A percentile compares a stretch with the other conserved stretches of the same genome.
These are phyloP conservation scores for Cerrena zonata DNA, from an alignment of 1,284 basidiomycete genomes.

Conservation along the genomic window DNA sequence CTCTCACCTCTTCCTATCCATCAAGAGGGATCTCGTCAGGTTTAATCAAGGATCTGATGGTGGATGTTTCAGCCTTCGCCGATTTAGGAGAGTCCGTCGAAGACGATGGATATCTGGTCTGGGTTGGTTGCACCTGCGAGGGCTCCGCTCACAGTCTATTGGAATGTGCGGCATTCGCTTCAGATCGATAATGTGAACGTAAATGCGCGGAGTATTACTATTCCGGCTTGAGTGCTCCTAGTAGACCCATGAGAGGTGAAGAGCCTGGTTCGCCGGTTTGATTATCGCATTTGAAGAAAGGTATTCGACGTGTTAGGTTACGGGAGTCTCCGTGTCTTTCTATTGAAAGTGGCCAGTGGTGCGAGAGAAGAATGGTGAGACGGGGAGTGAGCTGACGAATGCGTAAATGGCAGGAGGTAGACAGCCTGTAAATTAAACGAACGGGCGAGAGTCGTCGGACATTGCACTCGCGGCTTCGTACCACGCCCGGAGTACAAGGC, in stretches of 20 bases:
- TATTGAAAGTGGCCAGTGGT: slow-evolving; percentile 93
- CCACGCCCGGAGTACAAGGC: slow-evolving; percentile 64
- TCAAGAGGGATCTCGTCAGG: slow-evolving; percentile 42
- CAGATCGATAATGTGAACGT: slow-evolving; percentile 84
- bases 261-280: slow-evolving; percentile 74
- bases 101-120: not conserved
- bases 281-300: slow-evolving; percentile 78
- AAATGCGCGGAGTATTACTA: slow-evolving; percentile 97
- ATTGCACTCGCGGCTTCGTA: slow-evolving; percentile 86
- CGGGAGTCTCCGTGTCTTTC: slow-evolving; percentile 74
- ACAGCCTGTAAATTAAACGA: slow-evolving; percentile 27
- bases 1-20: no score
- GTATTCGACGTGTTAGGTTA: slow-evolving; percentile 70
- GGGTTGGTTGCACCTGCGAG: not conserved
- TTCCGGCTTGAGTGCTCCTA: slow-evolving; percentile 70
- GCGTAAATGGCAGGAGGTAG: slow-evolving; percentile 5
- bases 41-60: slow-evolving; percentile 7
- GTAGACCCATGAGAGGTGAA: slow-evolving; percentile 78
- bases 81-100: not conserved
- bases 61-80: not conserved
- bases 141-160: not conserved
- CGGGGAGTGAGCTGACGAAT: slow-evolving; percentile 12
- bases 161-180: slow-evolving; percentile 62
- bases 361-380: slow-evolving; percentile 81
- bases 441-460: slow-evolving; percentile 78